Base-by-base conservation (phyloP, 2,329 filamentous ascomycete genomes). In the Trichoderma breve region DNA sequence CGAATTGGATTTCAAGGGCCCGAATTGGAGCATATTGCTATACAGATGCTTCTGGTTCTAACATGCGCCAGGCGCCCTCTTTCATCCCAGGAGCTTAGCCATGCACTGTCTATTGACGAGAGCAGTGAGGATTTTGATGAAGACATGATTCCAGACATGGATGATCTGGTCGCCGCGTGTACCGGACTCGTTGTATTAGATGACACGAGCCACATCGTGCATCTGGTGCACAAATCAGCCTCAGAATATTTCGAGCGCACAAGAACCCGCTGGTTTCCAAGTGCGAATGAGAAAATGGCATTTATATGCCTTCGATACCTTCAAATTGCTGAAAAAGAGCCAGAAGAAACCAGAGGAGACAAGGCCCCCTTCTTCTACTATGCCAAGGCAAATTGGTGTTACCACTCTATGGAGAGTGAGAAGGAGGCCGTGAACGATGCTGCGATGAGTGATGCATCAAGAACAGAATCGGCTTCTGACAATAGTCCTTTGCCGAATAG, bases 361-460 rank as follows among this genome's bases (percentile, higher is more conserved):
- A 1, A 24, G 1, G 21, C 11, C 2, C 47, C 47, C 2, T 53
- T 53, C 47, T 53, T 24, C 5, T 2, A 24, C 3, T 53, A 53
- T 24, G 47, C 47, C 21, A 53, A 53, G 11, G 21, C 47, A 53
- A 53, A 53, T 2, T 53, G 47, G 47, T 14, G 11, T 0, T 53
- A 53, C 21, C 47, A 53, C 2, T 53, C 11, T 0, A 24, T 14
- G 5, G 21, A 24, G 4, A 2, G n/a, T n/a, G 43, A 51, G 2
- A 24, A 24, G 4, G 43, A 53, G 11, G 21, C 47, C 14, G 11
- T 1, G 0, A 24, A 6, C 2, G 47, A 24, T 0, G 4, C 47
- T 14, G 2, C 0, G 2, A 2, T 7, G 0, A 0, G 11, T 3
- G 3, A 24, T 14, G n/a, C n/a, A 12, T 24, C 11, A 3, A n/a